A percentile compares a stretch with the other conserved stretches of the same genome.
Conservation (phyloP, 163 green algal genomes). For the Scenedesmus sp. region DNA sequence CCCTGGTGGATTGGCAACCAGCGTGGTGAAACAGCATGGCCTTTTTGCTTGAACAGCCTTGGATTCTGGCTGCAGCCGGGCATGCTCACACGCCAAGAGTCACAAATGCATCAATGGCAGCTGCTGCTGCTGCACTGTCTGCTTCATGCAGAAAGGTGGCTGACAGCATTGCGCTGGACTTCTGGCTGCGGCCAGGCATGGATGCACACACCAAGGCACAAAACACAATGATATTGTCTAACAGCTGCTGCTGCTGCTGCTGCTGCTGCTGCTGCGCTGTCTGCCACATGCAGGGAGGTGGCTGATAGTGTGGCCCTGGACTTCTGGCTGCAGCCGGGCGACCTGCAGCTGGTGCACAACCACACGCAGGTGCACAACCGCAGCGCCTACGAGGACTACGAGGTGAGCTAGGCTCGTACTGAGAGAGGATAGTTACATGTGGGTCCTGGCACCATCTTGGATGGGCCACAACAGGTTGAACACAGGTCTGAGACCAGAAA, state of each 20-base stretch:
- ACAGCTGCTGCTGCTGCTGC: not conserved
- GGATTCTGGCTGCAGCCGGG: no score
- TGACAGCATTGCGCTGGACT: not conserved
- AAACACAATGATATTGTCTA: not conserved
- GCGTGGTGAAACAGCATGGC: no score
- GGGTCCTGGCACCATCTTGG: not conserved
- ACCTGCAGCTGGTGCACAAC: slow-evolving; percentile 78
- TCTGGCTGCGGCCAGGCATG: not conserved
- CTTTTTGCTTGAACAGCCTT: no score
- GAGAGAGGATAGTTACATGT: not conserved
- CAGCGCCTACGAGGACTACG: slow-evolving; percentile 63
- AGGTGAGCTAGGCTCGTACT: slow-evolving; percentile 9
- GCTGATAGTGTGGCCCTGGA: slow-evolving; percentile 53
- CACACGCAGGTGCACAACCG: slow-evolving; percentile 70
- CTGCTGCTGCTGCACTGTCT: not conserved
- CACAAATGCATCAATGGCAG: not conserved
- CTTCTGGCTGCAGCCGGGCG: slow-evolving; percentile 65
- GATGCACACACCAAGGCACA: slow-evolving; percentile 30
- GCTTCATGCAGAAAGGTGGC: not conserved
- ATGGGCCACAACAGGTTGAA: no score
- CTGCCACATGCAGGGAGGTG: slow-evolving; percentile 48
- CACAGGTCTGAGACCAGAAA: no score
- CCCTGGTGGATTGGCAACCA: no score
- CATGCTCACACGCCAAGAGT: no score
- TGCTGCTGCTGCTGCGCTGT: not conserved